Percentiles rank a stretch among this genome's conserved stretches.
phyloP scores from a whole-genome alignment of 768 basidiomycete species.

The Podaxis carcinomalis region DNA sequence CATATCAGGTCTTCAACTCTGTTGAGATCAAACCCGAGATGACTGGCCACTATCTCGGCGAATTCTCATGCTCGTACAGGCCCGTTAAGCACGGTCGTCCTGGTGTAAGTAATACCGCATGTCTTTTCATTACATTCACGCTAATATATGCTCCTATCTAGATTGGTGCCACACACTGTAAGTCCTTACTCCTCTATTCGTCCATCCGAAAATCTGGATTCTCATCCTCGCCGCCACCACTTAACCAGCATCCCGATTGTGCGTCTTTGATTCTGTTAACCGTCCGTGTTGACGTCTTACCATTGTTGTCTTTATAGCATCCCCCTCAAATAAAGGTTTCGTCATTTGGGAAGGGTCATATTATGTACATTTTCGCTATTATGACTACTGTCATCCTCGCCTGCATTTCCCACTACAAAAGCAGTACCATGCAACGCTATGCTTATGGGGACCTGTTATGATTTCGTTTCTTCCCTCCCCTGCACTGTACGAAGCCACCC shows the following conservation, averaged over 20 bases:
- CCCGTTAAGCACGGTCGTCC: constrained; percentile 99
- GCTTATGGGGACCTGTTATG: constrained; percentile 4
- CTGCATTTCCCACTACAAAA: constrained; percentile 9
- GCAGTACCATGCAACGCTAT: constrained; percentile 11
- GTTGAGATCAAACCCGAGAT: constrained; percentile 99
- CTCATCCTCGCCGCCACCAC: not conserved
- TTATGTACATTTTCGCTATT: constrained; percentile 9
- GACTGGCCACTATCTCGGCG: constrained; percentile 98
- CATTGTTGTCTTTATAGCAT: constrained; percentile 44
- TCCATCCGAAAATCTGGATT: constrained; percentile 11
- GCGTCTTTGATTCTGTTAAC: constrained; percentile 24
- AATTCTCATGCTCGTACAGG: constrained; percentile 95
- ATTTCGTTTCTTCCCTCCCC: not conserved
- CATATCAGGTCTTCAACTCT: constrained; percentile 77
- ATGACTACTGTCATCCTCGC: not conserved
- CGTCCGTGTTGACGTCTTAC: constrained; percentile 13
- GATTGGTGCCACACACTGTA: constrained; percentile 91
- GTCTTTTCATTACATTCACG: not conserved
- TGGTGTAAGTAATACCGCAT: constrained; percentile 62
- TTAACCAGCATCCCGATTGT: constrained; percentile 69
- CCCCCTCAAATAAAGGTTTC: constrained; percentile 82
- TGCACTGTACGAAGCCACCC: not conserved
- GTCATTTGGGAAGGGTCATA: not conserved
- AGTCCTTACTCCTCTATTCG: constrained; percentile 24
- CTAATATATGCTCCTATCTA: constrained; percentile 24